Evolutionary conservation across 2,329 filamentous ascomycete genomes (phyloP).

Genomic region (Ophiosphaerella herpotricha): DNA sequence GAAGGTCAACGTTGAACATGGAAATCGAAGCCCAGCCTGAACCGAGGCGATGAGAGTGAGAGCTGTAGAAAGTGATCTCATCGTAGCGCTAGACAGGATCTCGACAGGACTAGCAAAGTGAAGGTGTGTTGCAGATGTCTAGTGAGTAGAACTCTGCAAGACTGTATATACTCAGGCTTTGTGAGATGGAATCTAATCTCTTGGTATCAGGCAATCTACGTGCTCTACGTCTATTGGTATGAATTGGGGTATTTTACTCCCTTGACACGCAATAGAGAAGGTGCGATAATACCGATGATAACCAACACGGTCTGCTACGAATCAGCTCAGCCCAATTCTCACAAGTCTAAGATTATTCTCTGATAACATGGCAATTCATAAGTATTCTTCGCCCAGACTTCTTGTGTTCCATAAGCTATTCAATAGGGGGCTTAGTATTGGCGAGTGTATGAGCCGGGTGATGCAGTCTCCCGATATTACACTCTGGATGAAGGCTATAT

Average conservation of each 20-base stretch:
- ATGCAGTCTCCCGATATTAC: not conserved
- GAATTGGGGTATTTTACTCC: not conserved
- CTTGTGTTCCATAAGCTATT: not conserved
- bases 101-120: conserved; percentile 1
- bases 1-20: conserved; percentile 32
- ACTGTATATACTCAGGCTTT: not conserved
- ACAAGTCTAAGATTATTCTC: not conserved
- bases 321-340: not conserved
- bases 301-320: not conserved
- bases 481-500: not conserved
- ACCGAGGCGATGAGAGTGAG: conserved; percentile 22
- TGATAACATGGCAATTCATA: not conserved
- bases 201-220: not conserved
- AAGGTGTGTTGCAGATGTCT: not conserved
- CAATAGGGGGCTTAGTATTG: not conserved
- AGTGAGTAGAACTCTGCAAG: not conserved
- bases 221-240: not conserved
- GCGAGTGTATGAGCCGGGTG: not conserved
- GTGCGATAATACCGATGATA: not conserved
- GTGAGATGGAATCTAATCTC: not conserved
- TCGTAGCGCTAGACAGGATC: conserved; percentile 5
- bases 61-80: conserved; percentile 27
- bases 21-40: conserved; percentile 32
- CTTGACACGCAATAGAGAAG: not conserved
- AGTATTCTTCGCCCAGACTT: not conserved